Conservation (phyloP, 2,329 filamentous ascomycete species). For the Aspergillus fumigatus region DNA sequence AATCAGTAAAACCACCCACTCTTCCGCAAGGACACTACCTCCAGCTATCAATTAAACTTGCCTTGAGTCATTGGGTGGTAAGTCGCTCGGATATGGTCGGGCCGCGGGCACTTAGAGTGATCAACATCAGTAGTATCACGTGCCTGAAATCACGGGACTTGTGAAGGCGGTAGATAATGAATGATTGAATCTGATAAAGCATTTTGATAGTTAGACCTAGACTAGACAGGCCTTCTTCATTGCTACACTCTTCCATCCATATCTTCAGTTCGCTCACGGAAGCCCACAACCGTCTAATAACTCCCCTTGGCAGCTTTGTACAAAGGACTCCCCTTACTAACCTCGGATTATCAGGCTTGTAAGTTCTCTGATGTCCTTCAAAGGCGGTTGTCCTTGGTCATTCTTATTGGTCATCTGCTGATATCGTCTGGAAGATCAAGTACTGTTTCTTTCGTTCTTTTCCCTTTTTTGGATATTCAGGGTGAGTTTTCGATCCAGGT, state of each 20-base stretch:
- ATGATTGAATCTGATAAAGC: background rate
- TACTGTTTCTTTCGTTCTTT: background rate
- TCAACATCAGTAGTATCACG: background rate
- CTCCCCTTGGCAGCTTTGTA: background rate
- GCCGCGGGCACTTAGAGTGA: background rate
- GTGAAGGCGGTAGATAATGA: background rate
- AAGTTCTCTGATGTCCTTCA: background rate
- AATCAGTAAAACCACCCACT: background rate
- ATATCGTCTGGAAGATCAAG: background rate
- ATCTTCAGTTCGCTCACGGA: background rate
- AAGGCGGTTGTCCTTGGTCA: background rate
- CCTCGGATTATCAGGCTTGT: background rate
- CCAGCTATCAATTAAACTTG: background rate
- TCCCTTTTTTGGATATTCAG: background rate
- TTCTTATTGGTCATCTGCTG: background rate
- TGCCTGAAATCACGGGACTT: background rate
- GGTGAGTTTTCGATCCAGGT: background rate
- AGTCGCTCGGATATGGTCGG: background rate
- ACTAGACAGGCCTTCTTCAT: background rate
- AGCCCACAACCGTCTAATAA: background rate
- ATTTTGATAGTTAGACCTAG: background rate
- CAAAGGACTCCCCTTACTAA: background rate
- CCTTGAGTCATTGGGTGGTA: background rate
- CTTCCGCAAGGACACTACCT: background rate
- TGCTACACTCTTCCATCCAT: background rate